phyloP scores from a whole-genome alignment of 768 basidiomycete species.

The Clitopilus passeckerianus region DNA sequence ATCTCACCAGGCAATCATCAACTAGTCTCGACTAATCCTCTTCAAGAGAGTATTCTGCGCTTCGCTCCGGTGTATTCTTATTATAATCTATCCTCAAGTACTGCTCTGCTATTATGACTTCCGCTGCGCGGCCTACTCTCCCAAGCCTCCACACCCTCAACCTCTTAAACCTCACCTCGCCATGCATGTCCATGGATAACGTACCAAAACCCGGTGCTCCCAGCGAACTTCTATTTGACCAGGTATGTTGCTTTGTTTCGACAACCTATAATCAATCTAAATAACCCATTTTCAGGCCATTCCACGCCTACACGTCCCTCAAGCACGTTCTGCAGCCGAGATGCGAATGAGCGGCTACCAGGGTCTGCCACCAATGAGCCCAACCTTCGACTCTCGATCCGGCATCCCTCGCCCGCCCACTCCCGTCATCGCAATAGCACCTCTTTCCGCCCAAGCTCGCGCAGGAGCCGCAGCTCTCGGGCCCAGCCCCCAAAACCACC shows the following conservation, averaged over 20 bases:
- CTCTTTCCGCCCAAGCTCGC: not conserved
- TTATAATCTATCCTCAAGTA: not conserved
- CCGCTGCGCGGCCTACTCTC: constrained; percentile 1
- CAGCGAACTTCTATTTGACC: not conserved
- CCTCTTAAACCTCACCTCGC: not conserved
- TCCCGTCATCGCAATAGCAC: not conserved
- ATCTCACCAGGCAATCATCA: not conserved
- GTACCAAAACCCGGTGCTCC: not conserved
- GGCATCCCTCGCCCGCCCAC: not conserved
- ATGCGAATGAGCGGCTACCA: not conserved
- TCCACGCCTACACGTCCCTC: not conserved
- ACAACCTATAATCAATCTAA: not conserved
- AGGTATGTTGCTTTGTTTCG: not conserved
- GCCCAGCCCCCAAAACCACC: not conserved
- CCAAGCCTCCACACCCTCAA: not conserved
- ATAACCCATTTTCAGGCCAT: not conserved
- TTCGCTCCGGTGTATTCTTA: not conserved
- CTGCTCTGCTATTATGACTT: not conserved
- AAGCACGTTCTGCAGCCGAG: not conserved
- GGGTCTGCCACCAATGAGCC: not conserved
- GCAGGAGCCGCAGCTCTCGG: not conserved
- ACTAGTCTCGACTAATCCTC: not conserved
- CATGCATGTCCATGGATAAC: not conserved
- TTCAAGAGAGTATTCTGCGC: not conserved
- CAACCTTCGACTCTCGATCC: not conserved